Conservation (phyloP, 1,139 yeast genomes). For the Candida anutae region DNA sequence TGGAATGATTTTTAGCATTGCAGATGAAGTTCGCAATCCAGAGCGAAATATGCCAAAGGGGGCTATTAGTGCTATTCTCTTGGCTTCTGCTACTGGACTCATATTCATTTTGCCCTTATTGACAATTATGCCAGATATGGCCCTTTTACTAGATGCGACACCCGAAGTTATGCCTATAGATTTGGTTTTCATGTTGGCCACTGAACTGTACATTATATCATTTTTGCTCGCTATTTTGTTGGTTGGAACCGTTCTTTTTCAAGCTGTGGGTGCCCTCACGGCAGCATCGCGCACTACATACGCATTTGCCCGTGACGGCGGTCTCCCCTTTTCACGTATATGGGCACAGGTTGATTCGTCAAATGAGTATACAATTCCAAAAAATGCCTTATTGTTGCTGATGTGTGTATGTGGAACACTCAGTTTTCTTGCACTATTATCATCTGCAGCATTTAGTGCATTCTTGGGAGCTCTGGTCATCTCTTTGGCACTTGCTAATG, state of each 20-base stretch:
- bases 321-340: conserved; percentile 58
- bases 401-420: conserved; percentile 55
- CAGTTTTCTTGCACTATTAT: conserved; percentile 59
- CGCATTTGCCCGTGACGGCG: conserved; percentile 86
- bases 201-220: conserved; percentile 60
- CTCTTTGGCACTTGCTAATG: conserved; percentile 67
- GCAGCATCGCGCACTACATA: conserved; percentile 84
- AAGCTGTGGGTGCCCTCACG: conserved; percentile 72
- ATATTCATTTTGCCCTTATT: conserved; percentile 66
- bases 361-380: conserved; percentile 57
- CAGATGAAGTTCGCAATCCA: conserved; percentile 75
- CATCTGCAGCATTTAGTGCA: conserved; percentile 74
- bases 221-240: conserved; percentile 59
- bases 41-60: conserved; percentile 77
- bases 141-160: conserved; percentile 46
- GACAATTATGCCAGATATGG: conserved; percentile 61
- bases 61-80: conserved; percentile 54
- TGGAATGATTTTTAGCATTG: conserved; percentile 73
- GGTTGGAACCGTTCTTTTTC: conserved; percentile 66
- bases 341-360: conserved; percentile 61
- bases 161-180: conserved; percentile 63
- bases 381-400: conserved; percentile 64
- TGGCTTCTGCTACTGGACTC: conserved; percentile 61
- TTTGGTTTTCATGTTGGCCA: conserved; percentile 60
- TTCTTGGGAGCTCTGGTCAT: conserved; percentile 84